phyloP scores from a whole-genome alignment of 1,284 basidiomycete genomes.

The Pseudozyma flocculosa region DNA sequence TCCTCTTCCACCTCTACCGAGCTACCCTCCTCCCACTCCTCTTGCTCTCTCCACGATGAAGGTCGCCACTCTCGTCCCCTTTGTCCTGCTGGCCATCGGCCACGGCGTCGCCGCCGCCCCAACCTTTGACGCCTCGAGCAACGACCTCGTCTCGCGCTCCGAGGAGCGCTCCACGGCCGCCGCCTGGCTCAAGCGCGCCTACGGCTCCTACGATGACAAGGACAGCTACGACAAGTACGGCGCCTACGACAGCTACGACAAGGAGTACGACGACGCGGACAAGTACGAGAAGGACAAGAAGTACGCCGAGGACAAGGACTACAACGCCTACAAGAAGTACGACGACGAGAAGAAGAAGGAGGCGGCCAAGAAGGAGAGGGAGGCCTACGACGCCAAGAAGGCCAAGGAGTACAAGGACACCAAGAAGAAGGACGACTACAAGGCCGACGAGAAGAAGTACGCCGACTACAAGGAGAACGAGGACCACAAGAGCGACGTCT shows the following conservation, averaged over 20 bases:
- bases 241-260: not conserved
- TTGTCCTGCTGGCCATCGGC: not conserved
- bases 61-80: not conserved
- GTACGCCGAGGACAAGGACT: not conserved
- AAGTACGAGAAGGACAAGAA: not conserved
- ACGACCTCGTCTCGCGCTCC: not conserved
- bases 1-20: too few relatives aligned
- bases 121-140: not conserved
- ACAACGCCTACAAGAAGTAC: not conserved
- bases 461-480: not conserved
- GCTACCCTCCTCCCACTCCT: not conserved
- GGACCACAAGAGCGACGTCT: not conserved
- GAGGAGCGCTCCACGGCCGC: not conserved
- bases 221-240: not conserved
- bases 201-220: not conserved
- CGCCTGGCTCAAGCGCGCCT: not conserved
- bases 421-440: not conserved
- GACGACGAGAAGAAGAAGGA: not conserved
- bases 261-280: not conserved
- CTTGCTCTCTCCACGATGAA: not conserved
- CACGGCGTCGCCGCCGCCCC: conserved; percentile 1
- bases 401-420: too few relatives aligned
- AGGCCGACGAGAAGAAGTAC: not conserved
- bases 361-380: too few relatives aligned
- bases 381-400: too few relatives aligned